Conservation (phyloP, 2,329 filamentous ascomycete species). For the Annulohypoxylon truncatum region DNA sequence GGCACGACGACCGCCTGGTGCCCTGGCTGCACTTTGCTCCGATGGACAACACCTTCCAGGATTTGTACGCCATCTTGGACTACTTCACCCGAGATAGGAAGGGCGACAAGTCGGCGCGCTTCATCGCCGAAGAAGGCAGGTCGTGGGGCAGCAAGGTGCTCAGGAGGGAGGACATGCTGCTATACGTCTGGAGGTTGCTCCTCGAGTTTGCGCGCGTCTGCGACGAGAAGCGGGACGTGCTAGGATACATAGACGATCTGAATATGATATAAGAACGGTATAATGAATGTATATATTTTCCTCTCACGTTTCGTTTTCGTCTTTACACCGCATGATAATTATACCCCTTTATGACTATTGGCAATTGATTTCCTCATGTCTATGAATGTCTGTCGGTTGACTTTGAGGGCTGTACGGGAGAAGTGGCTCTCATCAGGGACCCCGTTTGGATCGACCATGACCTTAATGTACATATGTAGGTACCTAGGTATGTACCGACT, state of each 20-base stretch:
- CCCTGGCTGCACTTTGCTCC: slow-evolving; percentile 74
- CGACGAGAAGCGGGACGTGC: slow-evolving; percentile 47
- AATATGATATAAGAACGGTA: slow-evolving; percentile 12
- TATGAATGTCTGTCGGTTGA: background rate
- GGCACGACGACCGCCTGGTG: slow-evolving; percentile 70
- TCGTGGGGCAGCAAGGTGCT: slow-evolving; percentile 65
- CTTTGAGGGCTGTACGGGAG: background rate
- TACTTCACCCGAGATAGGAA: slow-evolving; percentile 63
- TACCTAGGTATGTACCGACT: too few relatives aligned
- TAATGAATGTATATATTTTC: slow-evolving; percentile 26
- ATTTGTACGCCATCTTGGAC: slow-evolving; percentile 67
- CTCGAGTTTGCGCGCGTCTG: slow-evolving; percentile 58
- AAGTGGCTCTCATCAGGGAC: background rate
- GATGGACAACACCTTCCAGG: slow-evolving; percentile 68
- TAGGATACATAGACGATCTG: slow-evolving; percentile 49
- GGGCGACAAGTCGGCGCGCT: slow-evolving; percentile 58
- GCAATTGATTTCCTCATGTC: background rate
- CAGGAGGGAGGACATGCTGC: slow-evolving; percentile 65
- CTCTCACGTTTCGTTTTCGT: background rate
- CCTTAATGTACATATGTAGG: too few relatives aligned
- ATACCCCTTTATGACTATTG: background rate
- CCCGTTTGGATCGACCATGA: too few relatives aligned
- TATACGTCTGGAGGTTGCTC: slow-evolving; percentile 65
- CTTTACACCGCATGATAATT: background rate
- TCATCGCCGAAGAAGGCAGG: slow-evolving; percentile 63